Base-by-base conservation (phyloP, 805 yeast species). In the Zygosaccharomyces bailii region DNA sequence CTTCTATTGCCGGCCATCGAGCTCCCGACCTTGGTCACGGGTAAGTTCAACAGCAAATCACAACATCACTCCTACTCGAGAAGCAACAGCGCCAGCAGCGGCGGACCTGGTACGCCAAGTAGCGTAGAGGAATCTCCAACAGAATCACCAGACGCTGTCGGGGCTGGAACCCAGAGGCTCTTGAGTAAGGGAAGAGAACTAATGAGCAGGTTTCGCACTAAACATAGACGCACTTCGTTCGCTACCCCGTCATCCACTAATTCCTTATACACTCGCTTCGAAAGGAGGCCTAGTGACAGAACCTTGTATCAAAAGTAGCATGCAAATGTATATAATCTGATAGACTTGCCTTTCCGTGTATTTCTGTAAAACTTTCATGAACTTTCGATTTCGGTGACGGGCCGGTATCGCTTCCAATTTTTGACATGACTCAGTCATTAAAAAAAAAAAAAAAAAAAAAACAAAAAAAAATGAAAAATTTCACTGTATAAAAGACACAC, bases 121-220 rank as follows among this genome's bases (percentile, higher is more conserved):
- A 25, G 40, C 21, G 13, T 16, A 5, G 31, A 24, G 24, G 23
- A 16, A 7, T 25, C 32, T 17, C 33, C 32, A 10, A n/a, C 30
- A 10, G 49, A 38, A 6, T 31, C 37, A 9, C 25, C 42, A 18
- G 48, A 36, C 30, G 20, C 36, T 9, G 18, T 25, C 3, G 29
- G 34, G 13, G 42, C 29, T 18, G 37, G 46, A 30, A 38, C 51
- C 24, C 39, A 42, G 16, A 46, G 41, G n/a, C 42, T 48, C 11
- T n/a, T 48, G 2, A 34, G 13, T 33, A 48, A 42, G 31, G 51
- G 51, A 11, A 39, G 33, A 27, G 51, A 46, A 4, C 19, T 48
- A 4, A 46, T 48, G 20, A 42, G 43, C 11, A 37, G 43, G 25
- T 37, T 48, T 7, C 44, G 40, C 30, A 24, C 16, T 14, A 48